Base-by-base conservation (phyloP, 768 basidiomycete species). In the Epithele typhae region DNA sequence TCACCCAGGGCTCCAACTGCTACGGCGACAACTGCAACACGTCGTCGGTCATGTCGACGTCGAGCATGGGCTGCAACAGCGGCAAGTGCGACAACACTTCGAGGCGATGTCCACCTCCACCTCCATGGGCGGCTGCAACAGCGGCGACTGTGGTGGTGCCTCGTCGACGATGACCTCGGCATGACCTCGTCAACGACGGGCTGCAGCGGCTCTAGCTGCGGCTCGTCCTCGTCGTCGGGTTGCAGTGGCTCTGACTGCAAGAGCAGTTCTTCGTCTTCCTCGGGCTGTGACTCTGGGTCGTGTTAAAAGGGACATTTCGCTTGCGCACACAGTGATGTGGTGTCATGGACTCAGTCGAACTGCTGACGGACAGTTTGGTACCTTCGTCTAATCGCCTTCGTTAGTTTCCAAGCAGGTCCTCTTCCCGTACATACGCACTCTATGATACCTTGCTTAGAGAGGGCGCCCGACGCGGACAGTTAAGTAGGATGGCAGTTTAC, bases 351-450 rank as follows among this genome's bases (percentile, higher is more conserved):
- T 48, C 46, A 32, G 50, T 46, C 50, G 45, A 46, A 51, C 50
- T 52, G 51, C 43, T 45, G 25, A 40, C 46, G 51, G 51, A 52
- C 51, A 52, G 51, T 52, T 52, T 52, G 51, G 46, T 52, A 30
- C 27, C 14, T 14, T 30, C 27, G 14, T 30, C 27, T 30, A 7
- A 7, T 30, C 14, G 27, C 14, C 27, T 30, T 30, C 27, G 40
- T 40, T 25, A 18, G 10, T 19, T 42, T 38, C 25, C 33, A 27
- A 14, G 27, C 8, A 7, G 27, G 7, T 7, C 27, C 27, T 7
- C 14, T 30, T 14, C 27, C 8, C 27, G 14, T 30, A 30, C 27
- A 14, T 30, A 7, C 27, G 14, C 27, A 30, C 14, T 30, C 8
- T 14, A 30, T 30, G 14, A 7, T 14, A 30, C 14, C 7, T 30